phyloP scores from a whole-genome alignment of 1,139 yeast genomes.

The Nakaseomyces delphensis region DNA sequence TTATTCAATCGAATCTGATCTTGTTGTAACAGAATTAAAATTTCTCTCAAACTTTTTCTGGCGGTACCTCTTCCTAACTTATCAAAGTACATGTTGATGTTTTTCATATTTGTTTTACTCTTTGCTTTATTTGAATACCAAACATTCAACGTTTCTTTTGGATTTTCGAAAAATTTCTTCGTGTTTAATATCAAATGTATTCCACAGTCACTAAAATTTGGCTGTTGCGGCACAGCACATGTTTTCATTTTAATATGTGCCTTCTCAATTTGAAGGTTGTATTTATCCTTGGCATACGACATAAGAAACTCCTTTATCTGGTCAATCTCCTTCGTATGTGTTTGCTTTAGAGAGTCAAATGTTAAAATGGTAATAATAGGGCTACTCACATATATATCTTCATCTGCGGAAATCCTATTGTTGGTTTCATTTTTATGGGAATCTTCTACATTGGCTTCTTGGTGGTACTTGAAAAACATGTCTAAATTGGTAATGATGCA shows the following conservation, averaged over 20 bases:
- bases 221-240: slow-evolving; percentile 72
- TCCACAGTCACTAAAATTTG: slow-evolving; percentile 91
- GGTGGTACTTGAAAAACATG: slow-evolving; percentile 11
- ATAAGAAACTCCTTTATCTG: slow-evolving; percentile 59
- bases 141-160: slow-evolving; percentile 41
- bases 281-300: slow-evolving; percentile 61
- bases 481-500: slow-evolving; percentile 51
- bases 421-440: slow-evolving; percentile 7
- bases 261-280: slow-evolving; percentile 41
- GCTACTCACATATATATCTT: slow-evolving; percentile 14
- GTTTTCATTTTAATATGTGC: slow-evolving; percentile 37
- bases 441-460: slow-evolving; percentile 7
- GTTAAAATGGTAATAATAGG: slow-evolving; percentile 50
- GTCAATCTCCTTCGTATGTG: slow-evolving; percentile 44
- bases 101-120: slow-evolving; percentile 17
- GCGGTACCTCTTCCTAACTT: slow-evolving; percentile 33
- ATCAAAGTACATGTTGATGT: slow-evolving; percentile 31
- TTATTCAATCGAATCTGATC: slow-evolving; percentile 31
- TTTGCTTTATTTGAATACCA: slow-evolving; percentile 38
- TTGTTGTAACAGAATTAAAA: slow-evolving; percentile 32
- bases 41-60: slow-evolving; percentile 33
- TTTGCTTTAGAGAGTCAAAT: slow-evolving; percentile 67
- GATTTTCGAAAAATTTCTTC: slow-evolving; percentile 50
- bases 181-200: slow-evolving; percentile 80
- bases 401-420: slow-evolving; percentile 10